phyloP scores from a whole-genome alignment of 2,329 filamentous ascomycete genomes.

The Ceratocystis lukuohia region DNA sequence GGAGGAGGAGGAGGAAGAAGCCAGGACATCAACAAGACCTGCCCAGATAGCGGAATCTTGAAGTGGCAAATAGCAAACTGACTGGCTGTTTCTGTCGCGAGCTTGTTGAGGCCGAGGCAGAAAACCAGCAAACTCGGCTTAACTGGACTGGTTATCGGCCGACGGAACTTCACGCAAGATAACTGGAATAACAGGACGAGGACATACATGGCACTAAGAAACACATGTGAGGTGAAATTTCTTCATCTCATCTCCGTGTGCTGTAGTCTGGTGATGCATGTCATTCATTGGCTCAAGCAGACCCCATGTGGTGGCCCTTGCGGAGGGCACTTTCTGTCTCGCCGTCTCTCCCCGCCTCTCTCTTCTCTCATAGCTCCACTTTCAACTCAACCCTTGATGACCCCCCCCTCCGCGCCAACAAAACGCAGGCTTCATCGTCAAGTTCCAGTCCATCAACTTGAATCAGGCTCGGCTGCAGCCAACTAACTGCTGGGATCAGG shows the following conservation, averaged over 20 bases:
- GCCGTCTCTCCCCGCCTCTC: background rate
- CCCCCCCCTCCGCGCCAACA: background rate
- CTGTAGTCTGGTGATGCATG: background rate
- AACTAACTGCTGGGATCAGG: background rate
- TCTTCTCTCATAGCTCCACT: background rate
- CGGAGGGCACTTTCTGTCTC: background rate
- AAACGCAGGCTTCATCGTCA: background rate
- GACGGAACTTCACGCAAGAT: background rate
- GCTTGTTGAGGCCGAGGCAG: background rate
- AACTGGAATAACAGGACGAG: background rate
- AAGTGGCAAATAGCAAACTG: too few relatives aligned
- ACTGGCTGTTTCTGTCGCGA: background rate
- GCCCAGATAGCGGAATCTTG: too few relatives aligned
- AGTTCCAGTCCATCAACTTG: background rate
- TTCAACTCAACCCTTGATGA: background rate
- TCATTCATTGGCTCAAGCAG: background rate
- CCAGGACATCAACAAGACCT: background rate
- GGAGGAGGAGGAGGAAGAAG: too few relatives aligned
- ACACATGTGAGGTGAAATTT: background rate
- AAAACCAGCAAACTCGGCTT: background rate
- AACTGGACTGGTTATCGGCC: background rate
- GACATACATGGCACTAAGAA: background rate
- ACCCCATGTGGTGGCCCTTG: background rate
- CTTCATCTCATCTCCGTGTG: conserved; percentile 5
- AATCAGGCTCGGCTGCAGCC: background rate